A percentile compares a stretch with the other conserved stretches of the same genome.
These are phyloP conservation scores for Ceratocystis cubensis DNA, from an alignment of 2,329 filamentous ascomycete genomes.

Conservation along the genomic window DNA sequence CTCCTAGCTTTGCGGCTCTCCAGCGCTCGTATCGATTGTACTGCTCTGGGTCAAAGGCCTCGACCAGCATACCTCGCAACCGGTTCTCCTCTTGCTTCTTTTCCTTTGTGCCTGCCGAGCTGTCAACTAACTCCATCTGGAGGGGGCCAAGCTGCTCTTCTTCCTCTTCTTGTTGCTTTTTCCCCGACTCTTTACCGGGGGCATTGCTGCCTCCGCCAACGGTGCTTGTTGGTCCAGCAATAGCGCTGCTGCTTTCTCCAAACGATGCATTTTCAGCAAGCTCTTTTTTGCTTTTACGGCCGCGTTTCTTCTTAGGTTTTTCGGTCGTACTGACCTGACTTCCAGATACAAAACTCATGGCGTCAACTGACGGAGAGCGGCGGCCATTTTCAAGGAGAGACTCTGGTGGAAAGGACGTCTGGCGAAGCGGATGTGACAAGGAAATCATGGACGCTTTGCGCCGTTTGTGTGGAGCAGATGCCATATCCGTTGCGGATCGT, in stretches of 20 bases:
- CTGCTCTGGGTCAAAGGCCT: constrained; percentile 53
- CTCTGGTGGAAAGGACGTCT: constrained; percentile 68
- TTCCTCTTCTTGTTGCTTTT: constrained; percentile 44
- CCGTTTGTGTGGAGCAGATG: constrained; percentile 44
- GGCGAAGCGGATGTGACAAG: constrained; percentile 56
- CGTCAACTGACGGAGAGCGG: constrained; percentile 55
- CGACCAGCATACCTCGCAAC: constrained; percentile 47
- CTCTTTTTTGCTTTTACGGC: constrained; percentile 47
- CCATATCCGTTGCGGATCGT: constrained; percentile 42
- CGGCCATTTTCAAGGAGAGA: constrained; percentile 23
- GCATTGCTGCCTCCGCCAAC: constrained; percentile 35
- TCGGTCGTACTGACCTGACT: constrained; percentile 41
- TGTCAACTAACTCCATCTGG: constrained; percentile 43
- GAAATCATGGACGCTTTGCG: constrained; percentile 58
- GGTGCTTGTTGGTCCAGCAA: constrained; percentile 29
- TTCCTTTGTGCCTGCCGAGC: constrained; percentile 51
- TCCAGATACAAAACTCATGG: constrained; percentile 47
- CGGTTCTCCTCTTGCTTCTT: constrained; percentile 52
- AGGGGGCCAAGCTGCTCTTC: constrained; percentile 35
- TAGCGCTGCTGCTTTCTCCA: constrained; percentile 33
- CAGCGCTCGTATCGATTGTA: constrained; percentile 58
- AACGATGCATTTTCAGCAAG: constrained; percentile 34
- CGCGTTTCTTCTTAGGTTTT: constrained; percentile 45
- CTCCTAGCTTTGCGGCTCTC: constrained; percentile 55
- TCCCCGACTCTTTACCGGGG: constrained; percentile 31